Base-by-base conservation (phyloP, 2,329 filamentous ascomycete genomes). In the Penicillium sp. region DNA sequence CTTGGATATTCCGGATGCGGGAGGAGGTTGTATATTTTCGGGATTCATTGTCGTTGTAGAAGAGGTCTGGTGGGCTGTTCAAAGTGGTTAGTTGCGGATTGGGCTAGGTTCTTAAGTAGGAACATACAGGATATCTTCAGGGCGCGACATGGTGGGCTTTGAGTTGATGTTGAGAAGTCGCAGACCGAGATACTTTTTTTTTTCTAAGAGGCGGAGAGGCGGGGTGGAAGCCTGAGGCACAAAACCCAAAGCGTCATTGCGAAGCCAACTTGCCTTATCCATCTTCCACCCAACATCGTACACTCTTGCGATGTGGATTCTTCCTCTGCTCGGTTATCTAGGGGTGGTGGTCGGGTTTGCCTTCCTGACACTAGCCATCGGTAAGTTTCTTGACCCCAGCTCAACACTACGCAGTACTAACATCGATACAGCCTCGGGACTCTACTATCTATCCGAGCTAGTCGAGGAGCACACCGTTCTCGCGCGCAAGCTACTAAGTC, bases 401-500 rank as follows among this genome's bases (percentile, higher is more conserved):
- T 41, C 14, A 7, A 28, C 42, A 14, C n/a, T n/a, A n/a, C n/a
- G n/a, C n/a, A 40, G 40, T n/a, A 49, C 36, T 49, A 46, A 54
- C 49, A 50, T 43, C 41, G 47, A 54, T 42, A n/a, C 62, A 88
- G 93, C 93, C 31, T 96, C 89, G n/a, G 93, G 93, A 29, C 82
- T 98, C 22, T 98, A 98, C 74, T 98, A 98, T 69, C 85, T 98
- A 44, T 96, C 91, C 20, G 93, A 98, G 69, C 83, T 97, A 11
- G 93, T 98, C 51, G 93, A 98, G 72, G 93, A 98, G 69, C 91
- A 98, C 66, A 96, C 91, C 3, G 91, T 97, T 9, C 72, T 95
- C 52, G 87, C 90, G 10, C 95, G 95, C 67, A 87, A 85, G 47
- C 75, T 96, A n/a, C 77, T 98, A 42, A 86, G 80, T 27, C 84